A percentile compares a stretch with the other conserved stretches of the same genome.
These are phyloP conservation scores for Shiraia sp. DNA, from an alignment of 2,329 filamentous ascomycete species.

Conservation along the genomic window DNA sequence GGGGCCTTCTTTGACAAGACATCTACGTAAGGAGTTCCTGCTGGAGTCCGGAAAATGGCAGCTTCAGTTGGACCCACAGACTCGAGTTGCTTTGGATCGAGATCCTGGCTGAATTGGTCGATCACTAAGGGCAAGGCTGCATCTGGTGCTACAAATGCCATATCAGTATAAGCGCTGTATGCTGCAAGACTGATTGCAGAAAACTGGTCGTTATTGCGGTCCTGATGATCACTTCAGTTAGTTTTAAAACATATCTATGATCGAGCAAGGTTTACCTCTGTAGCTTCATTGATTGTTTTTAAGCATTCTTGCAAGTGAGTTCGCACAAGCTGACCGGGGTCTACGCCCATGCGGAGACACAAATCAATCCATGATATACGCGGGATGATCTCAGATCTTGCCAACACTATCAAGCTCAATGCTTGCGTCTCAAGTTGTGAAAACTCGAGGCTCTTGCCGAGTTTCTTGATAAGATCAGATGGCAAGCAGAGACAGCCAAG, in stretches of 20 bases:
- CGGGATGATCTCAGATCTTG: slow-evolving; percentile 76
- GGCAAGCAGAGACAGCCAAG: slow-evolving; percentile 66
- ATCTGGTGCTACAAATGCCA: slow-evolving; percentile 91
- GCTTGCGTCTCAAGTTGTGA: slow-evolving; percentile 69
- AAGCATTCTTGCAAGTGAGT: slow-evolving; percentile 68
- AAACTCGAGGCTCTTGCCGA: slow-evolving; percentile 51
- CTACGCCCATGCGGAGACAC: slow-evolving; percentile 76
- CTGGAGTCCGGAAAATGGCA: slow-evolving; percentile 88
- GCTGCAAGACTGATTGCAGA: slow-evolving; percentile 67
- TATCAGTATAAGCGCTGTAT: slow-evolving; percentile 82
- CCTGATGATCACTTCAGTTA: slow-evolving; percentile 11
- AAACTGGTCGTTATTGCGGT: slow-evolving; percentile 25
- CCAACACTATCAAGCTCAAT: slow-evolving; percentile 75
- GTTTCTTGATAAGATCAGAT: slow-evolving; percentile 54
- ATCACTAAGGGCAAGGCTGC: slow-evolving; percentile 76
- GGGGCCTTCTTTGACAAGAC: slow-evolving; percentile 82
- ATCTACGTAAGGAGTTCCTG: slow-evolving; percentile 87
- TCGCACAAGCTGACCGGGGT: slow-evolving; percentile 77
- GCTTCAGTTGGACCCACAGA: slow-evolving; percentile 84
- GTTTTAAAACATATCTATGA: slow-evolving; percentile 11
- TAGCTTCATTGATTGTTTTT: slow-evolving; percentile 63
- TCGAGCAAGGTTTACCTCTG: slow-evolving; percentile 54
- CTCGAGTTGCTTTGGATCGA: slow-evolving; percentile 70
- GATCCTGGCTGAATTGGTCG: slow-evolving; percentile 71
- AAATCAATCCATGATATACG: slow-evolving; percentile 85